A percentile compares a stretch with the other conserved stretches of the same genome.
phyloP scores from a whole-genome alignment of 75 land plant species.

The Pinus tabuliformis region DNA sequence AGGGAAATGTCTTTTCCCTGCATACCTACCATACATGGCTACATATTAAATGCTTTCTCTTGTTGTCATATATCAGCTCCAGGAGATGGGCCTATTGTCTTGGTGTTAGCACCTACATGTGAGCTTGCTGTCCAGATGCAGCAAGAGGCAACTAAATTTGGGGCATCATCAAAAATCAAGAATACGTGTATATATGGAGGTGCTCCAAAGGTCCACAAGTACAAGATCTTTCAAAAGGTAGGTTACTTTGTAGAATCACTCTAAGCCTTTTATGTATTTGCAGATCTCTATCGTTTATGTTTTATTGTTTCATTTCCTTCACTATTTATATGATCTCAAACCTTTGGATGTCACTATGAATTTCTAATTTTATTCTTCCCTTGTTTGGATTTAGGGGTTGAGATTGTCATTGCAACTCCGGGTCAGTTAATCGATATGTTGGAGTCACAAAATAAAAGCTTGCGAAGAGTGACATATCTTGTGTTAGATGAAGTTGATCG shows the following conservation, averaged over 20 bases:
- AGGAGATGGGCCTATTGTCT: slow-evolving; percentile 98
- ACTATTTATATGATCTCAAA: background rate
- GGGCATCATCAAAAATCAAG: slow-evolving; percentile 91
- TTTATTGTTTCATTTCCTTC: background rate
- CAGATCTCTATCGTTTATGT: background rate
- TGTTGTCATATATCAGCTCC: slow-evolving; percentile 51
- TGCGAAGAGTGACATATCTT: slow-evolving; percentile 94
- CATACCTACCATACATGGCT: background rate
- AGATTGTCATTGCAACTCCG: slow-evolving; percentile 99
- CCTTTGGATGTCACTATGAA: background rate
- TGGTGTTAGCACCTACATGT: slow-evolving; percentile 94
- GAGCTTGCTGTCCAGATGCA: slow-evolving; percentile 99
- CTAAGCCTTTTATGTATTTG: background rate
- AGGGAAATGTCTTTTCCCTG: background rate
- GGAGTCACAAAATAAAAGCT: slow-evolving; percentile 86
- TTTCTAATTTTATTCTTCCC: background rate
- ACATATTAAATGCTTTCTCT: background rate
- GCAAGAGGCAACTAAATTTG: slow-evolving; percentile 94
- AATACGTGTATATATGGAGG: slow-evolving; percentile 98
- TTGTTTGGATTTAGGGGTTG: slow-evolving; percentile 63
- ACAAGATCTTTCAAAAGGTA: slow-evolving; percentile 96
- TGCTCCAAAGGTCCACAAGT: slow-evolving; percentile 98
- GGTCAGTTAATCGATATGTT: slow-evolving; percentile 98
- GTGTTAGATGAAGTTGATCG: slow-evolving; percentile 99
- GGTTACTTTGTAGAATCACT: background rate